phyloP scores from a whole-genome alignment of 2,329 filamentous ascomycete genomes.

The Drechslerella coelobrocha region DNA sequence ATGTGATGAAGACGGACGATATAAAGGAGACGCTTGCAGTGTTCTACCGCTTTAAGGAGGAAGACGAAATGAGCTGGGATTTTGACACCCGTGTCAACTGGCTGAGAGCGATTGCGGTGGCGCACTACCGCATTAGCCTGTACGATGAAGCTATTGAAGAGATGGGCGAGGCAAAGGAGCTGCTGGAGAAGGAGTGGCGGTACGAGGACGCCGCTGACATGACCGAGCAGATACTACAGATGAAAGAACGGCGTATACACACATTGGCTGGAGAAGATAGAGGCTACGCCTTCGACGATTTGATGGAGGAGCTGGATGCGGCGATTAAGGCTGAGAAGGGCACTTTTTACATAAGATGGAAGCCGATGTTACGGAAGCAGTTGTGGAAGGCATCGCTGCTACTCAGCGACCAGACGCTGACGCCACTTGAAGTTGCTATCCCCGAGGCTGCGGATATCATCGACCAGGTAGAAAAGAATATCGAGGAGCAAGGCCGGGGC shows the following conservation, averaged over 20 bases:
- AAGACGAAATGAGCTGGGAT: constrained; percentile 28
- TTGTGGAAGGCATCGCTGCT: constrained; percentile 33
- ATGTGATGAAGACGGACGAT: constrained; percentile 36
- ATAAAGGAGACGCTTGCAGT: constrained; percentile 25
- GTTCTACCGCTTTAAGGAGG: constrained; percentile 34
- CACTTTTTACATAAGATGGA: constrained; percentile 3
- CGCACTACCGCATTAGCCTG: constrained; percentile 23
- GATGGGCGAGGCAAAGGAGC: constrained; percentile 18
- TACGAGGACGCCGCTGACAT: constrained; percentile 10
- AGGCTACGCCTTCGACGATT: constrained; percentile 41
- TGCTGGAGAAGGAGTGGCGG: constrained; percentile 21
- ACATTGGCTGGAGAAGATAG: constrained; percentile 28
- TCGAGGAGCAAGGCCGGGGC: not conserved
- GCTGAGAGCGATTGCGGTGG: constrained; percentile 21
- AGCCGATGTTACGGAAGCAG: constrained; percentile 24
- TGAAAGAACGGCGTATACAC: constrained; percentile 24
- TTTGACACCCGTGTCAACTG: constrained; percentile 26
- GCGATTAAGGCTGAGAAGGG: constrained; percentile 14
- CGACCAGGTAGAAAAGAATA: constrained; percentile 2
- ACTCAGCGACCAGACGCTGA: constrained; percentile 16
- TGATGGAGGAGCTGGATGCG: constrained; percentile 29
- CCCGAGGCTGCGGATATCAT: constrained; percentile 10
- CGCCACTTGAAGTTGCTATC: constrained; percentile 7
- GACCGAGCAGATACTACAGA: constrained; percentile 26
- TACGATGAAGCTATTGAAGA: constrained; percentile 36